Evolutionary conservation across 164 flowering plant genomes (phyloP), one percentile per base, ranked within the genome.

Genomic region (Liriodendron chinense): DNA sequence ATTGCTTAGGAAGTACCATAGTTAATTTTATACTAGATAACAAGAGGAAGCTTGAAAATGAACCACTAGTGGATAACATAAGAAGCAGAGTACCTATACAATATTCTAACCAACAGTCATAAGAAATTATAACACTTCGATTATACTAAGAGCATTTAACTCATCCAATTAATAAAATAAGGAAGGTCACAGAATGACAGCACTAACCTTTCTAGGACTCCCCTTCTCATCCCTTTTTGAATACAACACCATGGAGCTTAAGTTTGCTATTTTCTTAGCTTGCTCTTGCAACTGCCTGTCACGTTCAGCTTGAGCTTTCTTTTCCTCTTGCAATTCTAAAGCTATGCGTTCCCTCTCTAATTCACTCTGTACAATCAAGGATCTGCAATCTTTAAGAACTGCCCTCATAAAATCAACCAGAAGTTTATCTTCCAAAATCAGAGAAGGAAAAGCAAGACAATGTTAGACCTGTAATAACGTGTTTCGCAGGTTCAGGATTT

Each of bases 281-380:
- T 96, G 99, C 81, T 94, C 92, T 78, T 89, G 88, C 78, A 96
- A 80, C 82, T 84, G 88, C 82, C 77, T 89, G 70, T 96, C 98
- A 22, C 90, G 84, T 77, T 90, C 89, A 61, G 88, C 94, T 84
- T 94, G 98, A 75, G 92, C 93, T 87, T 89, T 89, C 86, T 92
- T 96, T 85, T 92, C 98, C 82, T 90, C 97, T 83, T 90, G 97
- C 85, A 96, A 80, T 83, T 94, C 99, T 86, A 92, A 81, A 76
- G 97, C 86, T 70, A 96, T 96, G 24, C 98, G 84, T 85, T 96
- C 99, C 78, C 96, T 90, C 81, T 96, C 99, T 77, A 96, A 57
- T 77, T 94, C 99, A 85, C 92, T 90, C 99, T 96, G 72, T 25
- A 77, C 18, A 49, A 49, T 26, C 12, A 75, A 69, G 59, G 14